A percentile compares a stretch with the other conserved stretches of the same genome.
Conservation (phyloP, 2,329 filamentous ascomycete genomes). For the Penicillium sp. region DNA sequence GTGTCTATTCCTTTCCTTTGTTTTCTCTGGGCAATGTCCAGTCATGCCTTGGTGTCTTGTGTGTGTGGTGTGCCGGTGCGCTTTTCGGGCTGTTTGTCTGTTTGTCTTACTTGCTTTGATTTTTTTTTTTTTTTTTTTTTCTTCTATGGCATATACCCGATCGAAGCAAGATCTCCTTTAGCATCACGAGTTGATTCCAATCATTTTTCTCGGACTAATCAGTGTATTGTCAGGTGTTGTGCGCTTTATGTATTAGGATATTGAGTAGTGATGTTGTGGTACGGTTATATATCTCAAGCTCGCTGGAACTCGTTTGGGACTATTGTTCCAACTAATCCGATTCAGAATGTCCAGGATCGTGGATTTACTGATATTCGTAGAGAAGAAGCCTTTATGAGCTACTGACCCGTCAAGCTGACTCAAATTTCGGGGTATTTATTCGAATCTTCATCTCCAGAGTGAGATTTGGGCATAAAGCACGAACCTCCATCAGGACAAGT, state of each 20-base stretch:
- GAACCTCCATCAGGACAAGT: slow-evolving; percentile 43
- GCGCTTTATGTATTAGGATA: background rate
- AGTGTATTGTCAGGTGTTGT: background rate
- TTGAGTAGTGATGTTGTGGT: background rate
- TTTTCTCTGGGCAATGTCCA: background rate
- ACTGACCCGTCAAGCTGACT: background rate
- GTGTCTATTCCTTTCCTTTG: background rate
- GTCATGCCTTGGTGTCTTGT: slow-evolving; percentile 11
- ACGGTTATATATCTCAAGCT: background rate
- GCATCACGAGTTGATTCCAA: background rate
- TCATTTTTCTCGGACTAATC: background rate
- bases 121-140: background rate
- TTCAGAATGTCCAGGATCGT: background rate
- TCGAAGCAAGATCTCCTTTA: slow-evolving; percentile 24
- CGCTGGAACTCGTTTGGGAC: background rate
- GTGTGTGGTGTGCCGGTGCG: slow-evolving; percentile 3
- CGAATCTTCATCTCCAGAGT: background rate
- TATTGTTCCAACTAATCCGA: background rate
- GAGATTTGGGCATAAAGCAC: background rate
- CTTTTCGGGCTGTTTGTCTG: slow-evolving; percentile 4
- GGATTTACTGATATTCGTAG: background rate
- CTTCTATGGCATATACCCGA: slow-evolving; percentile 28
- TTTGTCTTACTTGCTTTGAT: slow-evolving; percentile 8
- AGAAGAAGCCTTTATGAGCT: background rate
- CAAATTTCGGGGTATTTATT: too few species aligned